phyloP scores from a whole-genome alignment of 2,329 filamentous ascomycete genomes.

The Leptographium procerum region DNA sequence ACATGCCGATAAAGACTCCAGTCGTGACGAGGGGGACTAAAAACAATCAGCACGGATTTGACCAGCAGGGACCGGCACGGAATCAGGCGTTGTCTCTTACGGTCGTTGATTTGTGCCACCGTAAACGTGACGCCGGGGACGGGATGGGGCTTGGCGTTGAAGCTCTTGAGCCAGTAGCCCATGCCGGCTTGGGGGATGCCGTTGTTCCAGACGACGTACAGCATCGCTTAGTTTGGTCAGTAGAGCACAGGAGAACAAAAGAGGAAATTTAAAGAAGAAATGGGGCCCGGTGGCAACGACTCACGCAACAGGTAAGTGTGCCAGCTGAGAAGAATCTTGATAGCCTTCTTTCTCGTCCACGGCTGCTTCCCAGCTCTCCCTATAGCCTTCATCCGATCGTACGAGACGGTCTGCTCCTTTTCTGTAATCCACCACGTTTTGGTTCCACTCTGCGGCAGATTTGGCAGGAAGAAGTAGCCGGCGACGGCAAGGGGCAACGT shows the following conservation, averaged over 20 bases:
- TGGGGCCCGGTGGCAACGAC: no score
- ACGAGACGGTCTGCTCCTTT: conserved; percentile 23
- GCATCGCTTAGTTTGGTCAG: conserved; percentile 2
- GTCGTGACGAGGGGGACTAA: conserved; percentile 11
- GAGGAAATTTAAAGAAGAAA: neutral
- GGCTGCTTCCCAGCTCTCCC: conserved; percentile 24
- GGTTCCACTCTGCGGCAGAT: conserved; percentile 28
- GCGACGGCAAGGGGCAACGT: conserved; percentile 37
- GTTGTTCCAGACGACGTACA: conserved; percentile 29
- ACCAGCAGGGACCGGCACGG: no score
- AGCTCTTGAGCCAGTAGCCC: conserved; percentile 31
- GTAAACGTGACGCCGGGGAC: conserved; percentile 23
- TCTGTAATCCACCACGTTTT: conserved; percentile 25
- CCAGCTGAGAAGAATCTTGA: conserved; percentile 24
- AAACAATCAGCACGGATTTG: conserved; percentile 16
- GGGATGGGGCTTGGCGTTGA: conserved; percentile 22
- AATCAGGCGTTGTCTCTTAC: no score
- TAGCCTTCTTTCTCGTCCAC: conserved; percentile 23
- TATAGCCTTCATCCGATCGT: conserved; percentile 21
- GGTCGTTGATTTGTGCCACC: conserved; percentile 23
- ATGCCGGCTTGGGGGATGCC: conserved; percentile 22
- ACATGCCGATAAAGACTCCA: conserved; percentile 23
- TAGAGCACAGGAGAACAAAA: neutral
- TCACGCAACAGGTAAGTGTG: conserved; percentile 26
- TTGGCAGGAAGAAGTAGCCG: conserved; percentile 37